Evolutionary conservation across 1,284 basidiomycete genomes (phyloP), one percentile per base, ranked within the genome.

Genomic region (Cutaneotrichosporon sp.): DNA sequence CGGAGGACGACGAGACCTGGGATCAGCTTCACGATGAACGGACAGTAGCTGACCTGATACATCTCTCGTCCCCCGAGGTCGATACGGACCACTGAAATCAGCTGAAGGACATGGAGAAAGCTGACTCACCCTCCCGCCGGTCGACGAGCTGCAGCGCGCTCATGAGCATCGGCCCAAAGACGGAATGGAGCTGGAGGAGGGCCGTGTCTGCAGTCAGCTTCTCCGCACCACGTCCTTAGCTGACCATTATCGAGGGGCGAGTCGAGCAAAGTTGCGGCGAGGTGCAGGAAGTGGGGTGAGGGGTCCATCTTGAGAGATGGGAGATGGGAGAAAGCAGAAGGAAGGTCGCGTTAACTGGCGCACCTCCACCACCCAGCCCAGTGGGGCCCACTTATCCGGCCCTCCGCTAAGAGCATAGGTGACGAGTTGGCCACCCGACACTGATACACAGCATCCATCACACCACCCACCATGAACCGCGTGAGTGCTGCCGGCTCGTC

Each of bases 71-170:
- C 68, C 14, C 65, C 64, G 2, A 77, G 53, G 8, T 53, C 45
- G 0, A 50, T 16, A 4, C 18, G 62, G 70, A 71, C 2, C 74
- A 36, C 22, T 56, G 47, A 43, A 73, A 54, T 18, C 67, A 67
- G 22, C 66, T 64, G n/a, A 1, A 75, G 54, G n/a, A n/a, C 5
- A 47, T 45, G 0, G n/a, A n/a, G n/a, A n/a, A 75, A 16, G 76
- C 73, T 76, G 27, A 7, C 1, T 1, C 49, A 76, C 76, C 75
- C 54, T 77, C 76, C 31, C 72, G 62, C 22, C 71, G 51, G 60
- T 78, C 76, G 1, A 76, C 67, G 13, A 78, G 67, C 65, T 77
- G 74, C 10, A 78, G 60, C 6, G 76, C 75, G 2, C 74, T 72
- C 27, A 69, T 58, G 24, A 78, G 58, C 74, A 75, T 77, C 11